Evolutionary conservation across 805 yeast species (phyloP), one percentile per base, ranked within the genome.

Genomic region (Saccharomyces kudriavzevii): DNA sequence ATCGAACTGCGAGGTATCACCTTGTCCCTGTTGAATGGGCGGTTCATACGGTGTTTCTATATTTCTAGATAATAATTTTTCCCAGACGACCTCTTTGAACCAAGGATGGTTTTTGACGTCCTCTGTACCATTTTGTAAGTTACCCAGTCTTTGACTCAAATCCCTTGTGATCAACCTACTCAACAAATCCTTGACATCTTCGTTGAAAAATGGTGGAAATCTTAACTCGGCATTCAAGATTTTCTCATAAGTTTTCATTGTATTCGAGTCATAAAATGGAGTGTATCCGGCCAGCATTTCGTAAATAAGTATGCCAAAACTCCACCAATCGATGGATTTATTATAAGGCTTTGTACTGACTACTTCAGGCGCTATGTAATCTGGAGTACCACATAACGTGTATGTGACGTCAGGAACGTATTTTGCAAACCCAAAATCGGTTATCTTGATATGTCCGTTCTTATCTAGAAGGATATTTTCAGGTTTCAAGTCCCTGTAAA

Each of bases 291-390:
- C 87, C 59, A 90, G 78, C 97, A 90, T 90, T 72, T 90, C 97
- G 69, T 82, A 90, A 40, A 90, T 88, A 51, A 90, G 76, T 40
- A 90, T 87, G 10, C 97, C 97, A 60, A 90, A 79, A 1, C 96
- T 88, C 97, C 97, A 90, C 97, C 97, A 90, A 70, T 90, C 97
- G 43, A 90, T 96, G 13, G 94, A 85, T 69, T 89, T 89, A 71
- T 90, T 90, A 73, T 90, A 90, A 0, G 96, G 96, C 70, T 89
- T 89, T 22, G 96, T 85, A 31, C 95, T 85, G 51, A 90, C 89
- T 3, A 90, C 96, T 70, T 90, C 97, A 1, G 97, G 97, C 0
- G 97, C 97, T 62, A 90, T 89, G 73, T 90, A 90, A 70, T 90
- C 96, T 0, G 97, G 97, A 0, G 97, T 90, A 27, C 96, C 96